Conservation (phyloP, 768 basidiomycete genomes). For the Lyophyllum shimeji region DNA sequence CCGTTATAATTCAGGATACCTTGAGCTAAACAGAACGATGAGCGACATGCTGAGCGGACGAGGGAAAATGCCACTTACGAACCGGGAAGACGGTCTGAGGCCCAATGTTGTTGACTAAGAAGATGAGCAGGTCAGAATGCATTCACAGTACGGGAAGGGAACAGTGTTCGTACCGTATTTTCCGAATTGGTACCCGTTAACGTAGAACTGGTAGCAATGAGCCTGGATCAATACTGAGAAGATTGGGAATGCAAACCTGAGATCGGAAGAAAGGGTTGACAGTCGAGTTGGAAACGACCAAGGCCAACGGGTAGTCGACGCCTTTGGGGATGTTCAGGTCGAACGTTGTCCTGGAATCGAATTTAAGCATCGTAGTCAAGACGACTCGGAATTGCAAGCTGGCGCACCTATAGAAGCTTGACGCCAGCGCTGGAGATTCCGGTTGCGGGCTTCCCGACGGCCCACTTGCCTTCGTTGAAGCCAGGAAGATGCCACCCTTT, state of each 20-base stretch:
- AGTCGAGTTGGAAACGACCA: slow-evolving; percentile 45
- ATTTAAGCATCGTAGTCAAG: neutral
- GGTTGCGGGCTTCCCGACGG: slow-evolving; percentile 35
- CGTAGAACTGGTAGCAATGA: slow-evolving; percentile 29
- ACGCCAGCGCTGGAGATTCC: slow-evolving; percentile 46
- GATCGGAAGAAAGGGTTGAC: slow-evolving; percentile 42
- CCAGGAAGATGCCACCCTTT: slow-evolving; percentile 61
- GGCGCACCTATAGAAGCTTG: slow-evolving; percentile 43
- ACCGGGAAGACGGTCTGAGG: slow-evolving; percentile 42
- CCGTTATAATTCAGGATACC: slow-evolving; percentile 51
- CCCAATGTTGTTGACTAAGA: slow-evolving; percentile 40
- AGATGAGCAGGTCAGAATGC: neutral
- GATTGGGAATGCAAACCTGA: slow-evolving; percentile 24
- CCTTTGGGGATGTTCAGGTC: slow-evolving; percentile 41
- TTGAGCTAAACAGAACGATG: slow-evolving; percentile 32
- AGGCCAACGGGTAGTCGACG: slow-evolving; percentile 47
- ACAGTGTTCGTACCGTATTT: slow-evolving; percentile 35
- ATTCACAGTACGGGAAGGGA: neutral
- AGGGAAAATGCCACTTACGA: slow-evolving; percentile 30
- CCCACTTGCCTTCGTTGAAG: slow-evolving; percentile 50
- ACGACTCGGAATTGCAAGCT: neutral
- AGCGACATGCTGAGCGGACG: neutral
- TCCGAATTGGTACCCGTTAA: slow-evolving; percentile 46
- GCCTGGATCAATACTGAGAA: neutral
- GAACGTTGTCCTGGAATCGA: slow-evolving; percentile 37